Base-by-base conservation (phyloP, 352 stramenopile genomes). In the Pythium graminicola region DNA sequence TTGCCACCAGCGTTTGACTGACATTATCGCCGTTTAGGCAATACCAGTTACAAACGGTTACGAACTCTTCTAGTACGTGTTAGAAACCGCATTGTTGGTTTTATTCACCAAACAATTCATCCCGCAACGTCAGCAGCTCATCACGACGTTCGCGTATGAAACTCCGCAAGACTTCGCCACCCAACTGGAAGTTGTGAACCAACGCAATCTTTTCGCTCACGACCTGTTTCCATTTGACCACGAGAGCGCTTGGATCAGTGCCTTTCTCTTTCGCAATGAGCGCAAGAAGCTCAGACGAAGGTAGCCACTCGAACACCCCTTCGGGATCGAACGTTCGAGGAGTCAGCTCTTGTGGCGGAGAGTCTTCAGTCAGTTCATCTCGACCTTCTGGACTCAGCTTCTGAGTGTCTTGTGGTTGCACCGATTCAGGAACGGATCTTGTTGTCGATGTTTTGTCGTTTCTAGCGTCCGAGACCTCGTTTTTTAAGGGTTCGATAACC, bases 231-330 rank as follows among this genome's bases (percentile, higher is more conserved):
- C 78, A 89, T 51, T 76, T 52, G 35, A 24, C 59, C 26, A 36
- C 28, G 22, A 66, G 50, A 17, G 29, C 6, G 7, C 48, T 56
- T 10, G 60, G 57, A 29, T 67, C 60, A 13, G 10, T 44, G 22
- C 29, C 8, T 56, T 40, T 9, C 32, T 39, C 23, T 45, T 13
- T 54, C 10, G 33, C 19, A 20, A 50, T 65, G 2, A 43, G 14
- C 2, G 45, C 28, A 11, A 77, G 61, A 17, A 74, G 31, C 0
- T 62, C 58, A 3, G 62, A 10, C 1, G 60, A 60, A 19, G 78
- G 73, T 4, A 32, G 54, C 78, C 78, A 89, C 60, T 86, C 78
- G 47, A 89, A 89, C 40, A 89, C 66, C 5, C 65, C 53, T 17
- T 81, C 71, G 0, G 78, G 53, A 55, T 85, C 62, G 33, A 78